Conservation (phyloP, 257 asterid genomes). For the Osmanthus fragrans region DNA sequence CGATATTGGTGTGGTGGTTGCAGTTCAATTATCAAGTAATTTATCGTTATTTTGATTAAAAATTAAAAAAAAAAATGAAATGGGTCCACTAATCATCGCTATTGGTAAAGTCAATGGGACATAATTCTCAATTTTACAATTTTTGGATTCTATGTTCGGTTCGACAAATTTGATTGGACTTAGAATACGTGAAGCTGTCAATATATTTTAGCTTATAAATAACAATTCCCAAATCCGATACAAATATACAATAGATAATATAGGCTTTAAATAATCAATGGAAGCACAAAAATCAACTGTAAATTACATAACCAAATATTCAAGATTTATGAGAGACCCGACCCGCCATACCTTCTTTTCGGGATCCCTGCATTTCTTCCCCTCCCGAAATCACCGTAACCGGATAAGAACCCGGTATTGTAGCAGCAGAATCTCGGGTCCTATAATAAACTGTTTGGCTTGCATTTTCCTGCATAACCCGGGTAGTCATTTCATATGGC, state of each 20-base stretch:
- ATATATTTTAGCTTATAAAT: background rate
- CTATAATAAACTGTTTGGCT: constrained; percentile 57
- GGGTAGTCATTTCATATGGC: constrained; percentile 50
- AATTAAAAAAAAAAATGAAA: too few relatives aligned
- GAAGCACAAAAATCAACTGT: background rate
- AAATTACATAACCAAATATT: background rate
- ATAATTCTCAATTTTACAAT: background rate
- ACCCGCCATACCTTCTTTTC: constrained; percentile 46
- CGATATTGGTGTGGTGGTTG: background rate
- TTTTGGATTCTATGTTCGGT: too few relatives aligned
- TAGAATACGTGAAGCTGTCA: background rate
- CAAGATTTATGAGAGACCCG: constrained; percentile 50
- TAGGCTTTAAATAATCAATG: background rate
- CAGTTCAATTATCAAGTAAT: background rate
- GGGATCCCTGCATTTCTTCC: constrained; percentile 61
- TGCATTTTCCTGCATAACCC: constrained; percentile 43
- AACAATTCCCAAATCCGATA: background rate
- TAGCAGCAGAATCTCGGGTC: constrained; percentile 49
- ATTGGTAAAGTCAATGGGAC: background rate
- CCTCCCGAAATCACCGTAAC: constrained; percentile 57
- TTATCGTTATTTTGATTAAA: background rate
- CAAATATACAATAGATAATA: background rate
- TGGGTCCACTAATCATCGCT: background rate
- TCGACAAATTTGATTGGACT: too few relatives aligned
- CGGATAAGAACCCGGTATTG: constrained; percentile 50